Evolutionary conservation across 345 rosid species (phyloP).

Genomic region (Aurinia saxatilis): DNA sequence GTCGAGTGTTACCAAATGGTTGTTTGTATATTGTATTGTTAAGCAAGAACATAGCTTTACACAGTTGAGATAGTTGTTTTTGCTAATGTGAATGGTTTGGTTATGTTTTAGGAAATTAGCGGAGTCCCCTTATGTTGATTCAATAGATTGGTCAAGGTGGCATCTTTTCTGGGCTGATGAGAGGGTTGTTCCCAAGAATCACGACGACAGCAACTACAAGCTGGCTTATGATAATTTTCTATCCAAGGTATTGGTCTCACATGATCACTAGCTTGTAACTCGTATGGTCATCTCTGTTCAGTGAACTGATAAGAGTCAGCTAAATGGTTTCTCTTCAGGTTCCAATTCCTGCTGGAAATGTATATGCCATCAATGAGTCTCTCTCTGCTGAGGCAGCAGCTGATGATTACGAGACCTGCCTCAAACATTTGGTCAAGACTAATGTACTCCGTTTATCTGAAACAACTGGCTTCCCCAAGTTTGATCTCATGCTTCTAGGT

Average conservation of each 20-base stretch:
- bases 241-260: constrained; percentile 54
- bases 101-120: constrained; percentile 48
- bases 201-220: constrained; percentile 81
- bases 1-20: background rate
- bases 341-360: constrained; percentile 57
- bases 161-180: constrained; percentile 93
- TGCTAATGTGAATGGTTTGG: background rate
- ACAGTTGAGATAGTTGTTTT: background rate
- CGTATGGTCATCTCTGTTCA: background rate
- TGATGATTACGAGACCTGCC: constrained; percentile 69
- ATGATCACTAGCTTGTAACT: background rate
- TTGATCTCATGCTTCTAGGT: constrained; percentile 81
- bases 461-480: constrained; percentile 59
- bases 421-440: constrained; percentile 47
- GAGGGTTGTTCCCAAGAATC: constrained; percentile 87
- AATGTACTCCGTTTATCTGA: constrained; percentile 38
- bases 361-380: constrained; percentile 68
- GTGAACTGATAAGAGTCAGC: background rate
- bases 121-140: constrained; percentile 51
- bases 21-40: background rate
- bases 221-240: constrained; percentile 68
- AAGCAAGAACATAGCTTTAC: constrained; percentile 10
- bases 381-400: constrained; percentile 81
- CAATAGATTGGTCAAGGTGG: constrained; percentile 88
- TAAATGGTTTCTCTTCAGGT: constrained; percentile 30